These are phyloP conservation scores for Claviceps pusilla DNA, from an alignment of 2,329 filamentous ascomycete genomes.

Conservation along the genomic window DNA sequence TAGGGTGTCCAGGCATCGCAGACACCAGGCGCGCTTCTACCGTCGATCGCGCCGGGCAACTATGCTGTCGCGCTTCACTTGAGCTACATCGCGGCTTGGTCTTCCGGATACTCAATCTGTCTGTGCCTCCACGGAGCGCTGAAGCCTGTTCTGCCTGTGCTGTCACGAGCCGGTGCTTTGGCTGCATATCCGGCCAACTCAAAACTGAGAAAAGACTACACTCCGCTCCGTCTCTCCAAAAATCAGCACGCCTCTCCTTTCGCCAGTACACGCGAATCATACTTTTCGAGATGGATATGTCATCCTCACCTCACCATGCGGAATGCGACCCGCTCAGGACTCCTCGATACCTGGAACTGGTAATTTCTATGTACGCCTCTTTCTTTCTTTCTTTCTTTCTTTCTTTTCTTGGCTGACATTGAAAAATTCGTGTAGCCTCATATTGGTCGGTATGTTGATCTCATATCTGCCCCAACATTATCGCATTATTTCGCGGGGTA, in stretches of 20 bases:
- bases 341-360: conserved; percentile 39
- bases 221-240: not conserved
- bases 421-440: conserved; percentile 33
- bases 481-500: conserved; percentile 72
- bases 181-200: not conserved
- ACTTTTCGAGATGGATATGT: not conserved
- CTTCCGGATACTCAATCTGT: not conserved
- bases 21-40: not conserved
- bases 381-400: not conserved
- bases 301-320: conserved; percentile 1
- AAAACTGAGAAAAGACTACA: not conserved
- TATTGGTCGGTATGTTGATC: conserved; percentile 74
- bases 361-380: conserved; percentile 36
- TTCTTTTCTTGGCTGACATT: not conserved
- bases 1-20: not conserved
- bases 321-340: conserved; percentile 36
- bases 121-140: not conserved
- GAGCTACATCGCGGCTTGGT: not conserved
- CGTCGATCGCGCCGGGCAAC: not conserved
- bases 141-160: not conserved
- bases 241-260: not conserved
- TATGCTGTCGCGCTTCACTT: conserved; percentile 2
- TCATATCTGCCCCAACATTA: conserved; percentile 92
- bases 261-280: not conserved
- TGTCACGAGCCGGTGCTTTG: not conserved